phyloP scores from a whole-genome alignment of 495 filamentous ascomycete species.

The Aspergillus mulundensis region DNA sequence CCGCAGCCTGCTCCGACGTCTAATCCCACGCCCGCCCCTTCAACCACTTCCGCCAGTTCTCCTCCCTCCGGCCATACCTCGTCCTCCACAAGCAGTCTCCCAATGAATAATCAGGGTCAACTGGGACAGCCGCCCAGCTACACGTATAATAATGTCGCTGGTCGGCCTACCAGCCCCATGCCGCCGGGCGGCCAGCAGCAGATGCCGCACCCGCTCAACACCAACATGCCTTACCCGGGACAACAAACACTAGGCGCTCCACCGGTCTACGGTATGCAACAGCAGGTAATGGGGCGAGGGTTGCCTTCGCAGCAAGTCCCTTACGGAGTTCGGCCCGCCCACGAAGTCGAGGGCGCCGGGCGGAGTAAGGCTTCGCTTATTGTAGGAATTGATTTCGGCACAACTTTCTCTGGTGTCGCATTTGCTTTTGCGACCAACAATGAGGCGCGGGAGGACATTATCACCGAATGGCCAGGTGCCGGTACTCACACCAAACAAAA shows the following conservation, averaged over 20 bases:
- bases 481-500: conserved; percentile 76
- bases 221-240: conserved; percentile 46
- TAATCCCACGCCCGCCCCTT: conserved; percentile 33
- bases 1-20: conserved; percentile 30
- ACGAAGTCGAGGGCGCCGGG: conserved; percentile 83
- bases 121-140: conserved; percentile 69
- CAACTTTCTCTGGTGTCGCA: conserved; percentile 75
- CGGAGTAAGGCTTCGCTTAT: conserved; percentile 68
- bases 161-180: conserved; percentile 56
- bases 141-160: conserved; percentile 59
- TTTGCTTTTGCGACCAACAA: conserved; percentile 77
- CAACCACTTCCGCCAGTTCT: conserved; percentile 33
- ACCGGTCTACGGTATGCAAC: conserved; percentile 47
- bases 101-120: conserved; percentile 46
- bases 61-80: conserved; percentile 42
- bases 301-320: conserved; percentile 32
- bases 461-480: conserved; percentile 75
- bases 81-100: conserved; percentile 50
- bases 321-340: conserved; percentile 48
- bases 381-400: conserved; percentile 72
- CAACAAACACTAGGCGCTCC: conserved; percentile 50
- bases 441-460: conserved; percentile 73
- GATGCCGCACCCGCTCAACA: conserved; percentile 69
- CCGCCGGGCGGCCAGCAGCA: conserved; percentile 49
- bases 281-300: conserved; percentile 38